phyloP scores from a whole-genome alignment of 1,284 basidiomycete species.

The Trichosporon asahii region DNA sequence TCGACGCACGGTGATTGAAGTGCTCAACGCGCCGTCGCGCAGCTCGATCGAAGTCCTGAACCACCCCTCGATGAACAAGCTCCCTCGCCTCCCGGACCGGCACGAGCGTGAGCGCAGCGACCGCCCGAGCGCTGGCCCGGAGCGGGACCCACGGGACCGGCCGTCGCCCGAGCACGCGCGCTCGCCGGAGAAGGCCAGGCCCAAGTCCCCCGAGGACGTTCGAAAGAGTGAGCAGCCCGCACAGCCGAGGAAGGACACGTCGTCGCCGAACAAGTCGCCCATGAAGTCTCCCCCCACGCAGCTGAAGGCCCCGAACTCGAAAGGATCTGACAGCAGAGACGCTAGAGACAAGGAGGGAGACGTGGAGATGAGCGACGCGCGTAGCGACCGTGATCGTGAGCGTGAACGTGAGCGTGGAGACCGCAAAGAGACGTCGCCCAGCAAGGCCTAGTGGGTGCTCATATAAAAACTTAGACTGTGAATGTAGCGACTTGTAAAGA shows the following conservation, averaged over 20 bases:
- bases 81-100: background rate
- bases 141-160: background rate
- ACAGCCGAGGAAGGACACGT: slow-evolving; percentile 9
- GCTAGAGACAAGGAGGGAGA: slow-evolving; percentile 3
- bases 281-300: slow-evolving; percentile 4
- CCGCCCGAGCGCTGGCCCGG: background rate
- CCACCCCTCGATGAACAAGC: slow-evolving; percentile 29
- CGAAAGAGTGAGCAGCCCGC: slow-evolving; percentile 13
- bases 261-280: slow-evolving; percentile 9
- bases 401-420: background rate
- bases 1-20: slow-evolving; percentile 43
- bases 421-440: background rate
- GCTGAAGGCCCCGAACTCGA: slow-evolving; percentile 6
- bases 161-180: slow-evolving; percentile 6
- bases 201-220: slow-evolving; percentile 1
- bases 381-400: slow-evolving; percentile 6
- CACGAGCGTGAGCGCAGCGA: slow-evolving; percentile 12
- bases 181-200: slow-evolving; percentile 13
- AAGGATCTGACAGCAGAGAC: slow-evolving; percentile 3
- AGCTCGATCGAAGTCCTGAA: slow-evolving; percentile 43
- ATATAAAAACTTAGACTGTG: background rate
- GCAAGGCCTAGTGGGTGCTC: background rate
- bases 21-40: slow-evolving; percentile 37
- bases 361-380: slow-evolving; percentile 9
- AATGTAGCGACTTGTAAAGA: slow-evolving; percentile 10